Base-by-base conservation (phyloP, 371 early-diverging fungal species). In the Smittium mucronatum region DNA sequence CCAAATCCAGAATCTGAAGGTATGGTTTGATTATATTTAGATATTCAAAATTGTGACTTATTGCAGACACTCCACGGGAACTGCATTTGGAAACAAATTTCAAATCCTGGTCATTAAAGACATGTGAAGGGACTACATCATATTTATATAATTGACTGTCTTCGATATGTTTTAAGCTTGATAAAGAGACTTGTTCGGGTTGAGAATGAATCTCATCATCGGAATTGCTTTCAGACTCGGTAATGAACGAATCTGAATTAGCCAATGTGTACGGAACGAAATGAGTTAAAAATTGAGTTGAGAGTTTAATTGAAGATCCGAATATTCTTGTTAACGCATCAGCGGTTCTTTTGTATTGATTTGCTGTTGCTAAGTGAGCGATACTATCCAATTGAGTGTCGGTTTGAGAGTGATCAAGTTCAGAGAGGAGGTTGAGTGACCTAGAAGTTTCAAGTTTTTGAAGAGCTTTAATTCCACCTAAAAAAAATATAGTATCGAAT, bases 11-110 rank as follows among this genome's bases (percentile, higher is more conserved):
- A 47, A 47, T 21, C 21, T 5, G 21, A 21, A 47, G 47, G 47
- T 47, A 47, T 47, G 47, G 47, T 21, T 47, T 47, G 21, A 47
- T 47, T 47, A 47, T 47, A 61, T 68, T 78, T 47, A 68, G 68
- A 61, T 57, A 67, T 58, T 17, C 64, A 16, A 65, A n/a, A 25
- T 63, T 64, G 57, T 29, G 17, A 26, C 67, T 65, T 2, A 25
- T 16, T 0, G 47, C 17, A 21, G 61, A 47, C 63, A 67, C 60
- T 59, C 63, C 47, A 32, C 71, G 68, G 36, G 1, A 36, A 2
- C 16, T 30, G 26, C 70, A 67, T 64, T 36, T 29, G 57, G 60
- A 65, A 11, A 60, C 64, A 65, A 70, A 59, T 63, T 63, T 68
- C 8, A 28, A 15, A 31, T 65, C 32, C 15, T 0, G 8, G 29